A percentile compares a stretch with the other conserved stretches of the same genome.
Conservation (phyloP, 805 yeast genomes). For the Wickerhamomyces subpelliculosus region DNA sequence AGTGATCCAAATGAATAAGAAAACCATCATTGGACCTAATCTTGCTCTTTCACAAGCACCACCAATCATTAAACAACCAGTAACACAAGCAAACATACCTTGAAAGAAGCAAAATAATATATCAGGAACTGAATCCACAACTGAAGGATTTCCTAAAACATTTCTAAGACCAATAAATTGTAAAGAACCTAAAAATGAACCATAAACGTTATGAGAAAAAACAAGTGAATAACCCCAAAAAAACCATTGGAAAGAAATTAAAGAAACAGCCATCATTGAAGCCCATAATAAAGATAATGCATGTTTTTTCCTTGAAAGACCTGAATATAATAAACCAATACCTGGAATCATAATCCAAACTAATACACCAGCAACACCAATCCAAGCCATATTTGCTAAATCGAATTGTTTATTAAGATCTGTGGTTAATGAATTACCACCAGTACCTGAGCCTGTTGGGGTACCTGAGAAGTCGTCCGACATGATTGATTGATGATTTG, state of each 20-base stretch:
- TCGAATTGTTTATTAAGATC: slow-evolving; percentile 69
- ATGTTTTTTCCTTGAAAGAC: slow-evolving; percentile 89
- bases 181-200: slow-evolving; percentile 73
- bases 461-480: slow-evolving; percentile 28
- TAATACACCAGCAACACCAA: slow-evolving; percentile 66
- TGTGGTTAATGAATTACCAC: slow-evolving; percentile 70
- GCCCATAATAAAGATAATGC: slow-evolving; percentile 95
- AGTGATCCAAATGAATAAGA: slow-evolving; percentile 89
- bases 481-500: too few relatives aligned
- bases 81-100: slow-evolving; percentile 93
- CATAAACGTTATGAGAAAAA: slow-evolving; percentile 59
- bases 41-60: slow-evolving; percentile 98
- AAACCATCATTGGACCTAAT: slow-evolving; percentile 93
- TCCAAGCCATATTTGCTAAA: slow-evolving; percentile 79
- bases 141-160: slow-evolving; percentile 76
- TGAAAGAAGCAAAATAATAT: slow-evolving; percentile 86
- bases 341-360: slow-evolving; percentile 98
- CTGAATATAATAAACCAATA: slow-evolving; percentile 87
- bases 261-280: slow-evolving; percentile 78
- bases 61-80: slow-evolving; percentile 92
- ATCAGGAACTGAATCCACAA: slow-evolving; percentile 71
- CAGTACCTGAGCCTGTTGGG: slow-evolving; percentile 58
- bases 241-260: slow-evolving; percentile 92
- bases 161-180: slow-evolving; percentile 73
- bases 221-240: slow-evolving; percentile 96